Evolutionary conservation across 2,329 filamentous ascomycete species (phyloP).

Genomic region (Colletotrichum orchidophilum): DNA sequence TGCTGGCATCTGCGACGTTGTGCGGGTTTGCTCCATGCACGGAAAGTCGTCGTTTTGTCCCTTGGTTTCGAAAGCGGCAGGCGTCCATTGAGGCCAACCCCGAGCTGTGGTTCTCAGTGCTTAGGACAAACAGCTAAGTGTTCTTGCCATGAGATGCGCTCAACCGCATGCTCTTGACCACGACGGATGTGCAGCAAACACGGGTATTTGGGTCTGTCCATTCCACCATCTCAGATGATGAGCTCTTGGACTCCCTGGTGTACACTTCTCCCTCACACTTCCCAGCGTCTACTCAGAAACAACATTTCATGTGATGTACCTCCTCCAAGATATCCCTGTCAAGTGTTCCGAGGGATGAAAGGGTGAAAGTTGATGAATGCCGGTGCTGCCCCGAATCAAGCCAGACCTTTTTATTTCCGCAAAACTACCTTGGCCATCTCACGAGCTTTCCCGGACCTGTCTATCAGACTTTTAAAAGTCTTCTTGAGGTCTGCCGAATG

Average conservation of each 20-base stretch:
- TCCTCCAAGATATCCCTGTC: background rate
- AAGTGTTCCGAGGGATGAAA: background rate
- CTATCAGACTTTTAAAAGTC: too few species aligned
- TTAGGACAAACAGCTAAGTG: background rate
- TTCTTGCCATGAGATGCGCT: background rate
- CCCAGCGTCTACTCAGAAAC: background rate
- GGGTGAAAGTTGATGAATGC: background rate
- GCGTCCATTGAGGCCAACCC: background rate
- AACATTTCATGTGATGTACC: background rate
- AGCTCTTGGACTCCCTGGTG: background rate
- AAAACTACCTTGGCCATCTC: too few species aligned
- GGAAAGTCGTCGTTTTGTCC: background rate
- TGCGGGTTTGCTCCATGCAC: background rate
- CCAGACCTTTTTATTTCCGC: background rate
- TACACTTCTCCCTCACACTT: background rate
- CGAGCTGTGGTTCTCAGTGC: background rate
- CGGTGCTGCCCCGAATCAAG: background rate
- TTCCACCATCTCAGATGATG: background rate
- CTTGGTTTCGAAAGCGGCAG: too few species aligned
- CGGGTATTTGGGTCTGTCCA: too few species aligned
- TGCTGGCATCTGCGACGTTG: background rate
- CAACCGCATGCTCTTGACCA: background rate
- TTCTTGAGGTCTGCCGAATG: too few species aligned
- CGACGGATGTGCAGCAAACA: background rate
- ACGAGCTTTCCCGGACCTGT: too few species aligned